Conservation (phyloP, 345 rosid species). For the Isatis tinctoria region DNA sequence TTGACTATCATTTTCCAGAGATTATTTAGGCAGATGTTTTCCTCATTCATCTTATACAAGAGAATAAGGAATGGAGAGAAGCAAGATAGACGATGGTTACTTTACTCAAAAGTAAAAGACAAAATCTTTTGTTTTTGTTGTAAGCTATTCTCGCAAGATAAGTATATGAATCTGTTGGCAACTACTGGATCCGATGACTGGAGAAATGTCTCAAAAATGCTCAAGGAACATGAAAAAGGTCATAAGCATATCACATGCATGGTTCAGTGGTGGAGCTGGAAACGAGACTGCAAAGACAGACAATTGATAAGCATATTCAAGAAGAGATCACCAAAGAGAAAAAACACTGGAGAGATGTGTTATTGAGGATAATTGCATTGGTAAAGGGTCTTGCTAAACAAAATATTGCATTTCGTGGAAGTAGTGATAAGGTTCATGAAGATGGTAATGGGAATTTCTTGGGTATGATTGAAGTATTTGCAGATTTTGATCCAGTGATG, state of each 20-base stretch:
- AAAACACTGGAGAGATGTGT: not conserved
- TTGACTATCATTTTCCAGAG: not conserved
- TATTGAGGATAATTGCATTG: not conserved
- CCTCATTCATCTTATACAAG: not conserved
- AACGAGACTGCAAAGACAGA: not conserved
- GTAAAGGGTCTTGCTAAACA: not conserved
- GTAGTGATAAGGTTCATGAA: not conserved
- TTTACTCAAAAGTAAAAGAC: not conserved
- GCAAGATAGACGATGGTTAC: too few species aligned
- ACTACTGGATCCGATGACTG: not conserved
- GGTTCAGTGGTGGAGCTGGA: not conserved
- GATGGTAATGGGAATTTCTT: not conserved
- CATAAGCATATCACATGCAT: not conserved
- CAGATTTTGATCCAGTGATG: not conserved
- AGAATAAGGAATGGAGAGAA: not conserved
- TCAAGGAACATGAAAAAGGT: not conserved
- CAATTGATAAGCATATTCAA: not conserved
- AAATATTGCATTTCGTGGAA: not conserved
- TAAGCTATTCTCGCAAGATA: not conserved
- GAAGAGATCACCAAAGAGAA: not conserved
- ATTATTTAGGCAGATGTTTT: not conserved
- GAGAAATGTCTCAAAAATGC: not conserved
- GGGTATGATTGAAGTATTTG: not conserved
- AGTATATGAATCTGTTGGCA: too few species aligned
- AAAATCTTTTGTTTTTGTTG: not conserved